Evolutionary conservation across 2,329 filamentous ascomycete genomes (phyloP).

Genomic region (Tothia fuscella): DNA sequence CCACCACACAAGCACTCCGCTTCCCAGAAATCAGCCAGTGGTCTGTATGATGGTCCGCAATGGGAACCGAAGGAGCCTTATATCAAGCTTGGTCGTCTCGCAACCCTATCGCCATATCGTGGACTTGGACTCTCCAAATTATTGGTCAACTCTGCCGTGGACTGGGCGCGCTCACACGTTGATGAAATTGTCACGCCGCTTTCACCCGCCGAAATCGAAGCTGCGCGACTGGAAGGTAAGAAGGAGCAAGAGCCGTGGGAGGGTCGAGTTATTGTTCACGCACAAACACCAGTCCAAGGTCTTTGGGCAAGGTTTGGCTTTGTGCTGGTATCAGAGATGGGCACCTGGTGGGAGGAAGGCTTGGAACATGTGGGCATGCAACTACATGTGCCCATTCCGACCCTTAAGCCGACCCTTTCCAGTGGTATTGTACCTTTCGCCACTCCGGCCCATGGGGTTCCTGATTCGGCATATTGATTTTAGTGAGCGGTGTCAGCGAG

Average conservation of each 20-base stretch:
- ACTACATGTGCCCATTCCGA: too few species aligned
- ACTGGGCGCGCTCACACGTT: constrained; percentile 55
- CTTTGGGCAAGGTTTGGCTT: constrained; percentile 68
- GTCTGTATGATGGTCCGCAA: constrained; percentile 14
- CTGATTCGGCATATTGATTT: too few species aligned
- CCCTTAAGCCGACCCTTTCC: too few species aligned
- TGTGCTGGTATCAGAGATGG: constrained; percentile 57
- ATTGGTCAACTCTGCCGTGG: constrained; percentile 54
- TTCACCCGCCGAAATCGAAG: constrained; percentile 27
- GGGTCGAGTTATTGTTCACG: constrained; percentile 68
- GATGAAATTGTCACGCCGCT: constrained; percentile 29
- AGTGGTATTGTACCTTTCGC: too few species aligned
- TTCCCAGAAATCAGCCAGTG: constrained; percentile 13
- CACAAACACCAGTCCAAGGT: constrained; percentile 52
- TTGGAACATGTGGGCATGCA: constrained; percentile 81
- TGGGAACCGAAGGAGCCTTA: constrained; percentile 52
- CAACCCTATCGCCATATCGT: constrained; percentile 54
- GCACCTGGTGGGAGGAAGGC: constrained; percentile 71
- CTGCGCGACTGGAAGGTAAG: constrained; percentile 20
- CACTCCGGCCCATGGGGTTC: too few species aligned
- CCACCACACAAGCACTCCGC: constrained; percentile 60
- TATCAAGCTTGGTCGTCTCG: constrained; percentile 69
- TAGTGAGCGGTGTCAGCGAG: too few species aligned
- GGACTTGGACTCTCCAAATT: constrained; percentile 51
- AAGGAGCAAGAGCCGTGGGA: constrained; percentile 46